Evolutionary conservation across 805 yeast species (phyloP), one percentile per base, ranked within the genome.

Genomic region (Kazachstania viticola): DNA sequence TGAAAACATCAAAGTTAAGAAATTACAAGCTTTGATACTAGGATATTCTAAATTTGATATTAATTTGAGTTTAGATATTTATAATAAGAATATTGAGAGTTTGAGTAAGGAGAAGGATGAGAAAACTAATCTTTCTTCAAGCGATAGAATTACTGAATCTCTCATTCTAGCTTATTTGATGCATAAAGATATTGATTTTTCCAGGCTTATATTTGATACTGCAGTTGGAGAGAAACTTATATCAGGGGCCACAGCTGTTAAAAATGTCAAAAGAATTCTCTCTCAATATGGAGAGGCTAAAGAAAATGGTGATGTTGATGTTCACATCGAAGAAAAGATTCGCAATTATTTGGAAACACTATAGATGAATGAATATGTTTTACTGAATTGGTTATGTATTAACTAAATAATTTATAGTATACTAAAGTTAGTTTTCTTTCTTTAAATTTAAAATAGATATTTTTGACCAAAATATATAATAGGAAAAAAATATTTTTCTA

Each of bases 131-230:
- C 25, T 43, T 6, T 67, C 75, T 0, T 58, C 62, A 2, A 46
- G 64, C 12, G 72, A 71, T 1, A 33, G 54, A 4, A 40, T 71
- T 16, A 64, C 71, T 1, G 73, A 73, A 39, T 51, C 73, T 2
- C 44, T 73, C 24, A 49, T 72, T 18, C 38, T 67, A 12, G 62
- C 67, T 0, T 59, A 48, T 33, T 46, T 73, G 23, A 59, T 61
- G 14, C 57, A 61, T 24, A 54, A 60, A 27, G 77, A 73, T 45
- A 51, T 76, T 27, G 72, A 68, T 37, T 71, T 73, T 49, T 75
- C 77, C 0, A 56, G 61, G 33, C 62, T 70, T 27, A 46, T 71
- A 9, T 57, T 62, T 37, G 74, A 71, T 27, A 69, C 68, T 40
- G 68, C 72, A 0, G 42, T 58, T 1, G 56, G 51, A 23, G 64